Evolutionary conservation across 768 basidiomycete genomes (phyloP), one percentile per base, ranked within the genome.

Genomic region (Symmetrospora coprosmae): DNA sequence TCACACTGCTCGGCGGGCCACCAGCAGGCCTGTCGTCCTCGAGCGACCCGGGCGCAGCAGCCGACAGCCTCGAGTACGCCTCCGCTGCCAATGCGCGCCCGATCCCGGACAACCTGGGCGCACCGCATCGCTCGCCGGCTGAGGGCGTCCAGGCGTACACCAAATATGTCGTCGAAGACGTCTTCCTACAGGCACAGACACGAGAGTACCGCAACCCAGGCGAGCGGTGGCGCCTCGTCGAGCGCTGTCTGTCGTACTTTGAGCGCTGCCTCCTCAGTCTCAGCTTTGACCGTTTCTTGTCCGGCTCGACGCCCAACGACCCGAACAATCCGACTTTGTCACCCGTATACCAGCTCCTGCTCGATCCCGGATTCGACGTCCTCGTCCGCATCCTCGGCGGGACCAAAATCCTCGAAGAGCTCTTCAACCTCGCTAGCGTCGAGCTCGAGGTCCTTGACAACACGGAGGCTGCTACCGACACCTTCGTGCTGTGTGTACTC

Each of bases 161-260:
- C 11, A 75, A 78, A n/a, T 96, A 92, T 69, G 84, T 91, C 55
- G 74, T 92, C 62, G 89, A 96, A 67, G 86, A 85, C 46, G 86
- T 97, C 2, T 85, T 96, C 65, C 78, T 83, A 31, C 82, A 83
- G 50, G 82, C 87, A 40, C 77, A 81, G 14, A 78, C 76, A 43
- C 78, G 90, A 43, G 87, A 86, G 62, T 96, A 85, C 68, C 75
- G 79, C 2, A 78, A 78, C 31, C 81, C 81, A 11, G 80, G 80
- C 13, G 88, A 96, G 68, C 74, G 84, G 62, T 96, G 88, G 89
- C 77, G 81, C 66, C 82, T 86, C 71, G 85, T 89, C 53, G 88
- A 91, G 64, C 76, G 84, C 0, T 86, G 85, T 53, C 75, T 96
- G 41, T 81, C 80, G 61, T 92, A 86, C 69, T 78, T 92, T 58